Base-by-base conservation (phyloP, 495 filamentous ascomycete species). In the Penicillium pancosmium region DNA sequence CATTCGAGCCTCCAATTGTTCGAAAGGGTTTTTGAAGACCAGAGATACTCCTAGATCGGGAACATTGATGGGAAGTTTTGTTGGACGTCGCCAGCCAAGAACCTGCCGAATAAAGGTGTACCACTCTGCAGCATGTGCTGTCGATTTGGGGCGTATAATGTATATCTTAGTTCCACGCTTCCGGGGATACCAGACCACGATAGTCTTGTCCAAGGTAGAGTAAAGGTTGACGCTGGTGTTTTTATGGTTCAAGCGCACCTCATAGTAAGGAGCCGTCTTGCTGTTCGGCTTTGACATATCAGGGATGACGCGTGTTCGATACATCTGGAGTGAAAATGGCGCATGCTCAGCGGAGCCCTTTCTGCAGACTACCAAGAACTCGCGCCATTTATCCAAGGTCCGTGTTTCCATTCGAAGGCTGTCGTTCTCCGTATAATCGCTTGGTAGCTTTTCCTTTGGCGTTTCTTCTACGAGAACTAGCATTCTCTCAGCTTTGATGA, bases 401-500 rank as follows among this genome's bases (percentile, higher is more conserved):
- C 81, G 73, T n/a, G 83, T 82, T 51, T 87, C 83, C 56, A 85
- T 82, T 50, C 82, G 80, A 55, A 83, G 64, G 57, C 84, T 89
- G 44, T 82, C 79, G 60, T 88, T 89, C 69, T 91, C 88, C 33
- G 84, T 80, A 55, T 86, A 91, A 57, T 90, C 86, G 5, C 77
- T 75, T 10, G 86, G 83, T 9, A 90, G 65, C 1, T 74, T 57
- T 11, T 78, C 72, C 58, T 85, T 77, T 18, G 69, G 35, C 0
- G 85, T 83, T 35, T 78, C 71, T 59, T 91, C 88, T 13, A 89
- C 78, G 11, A 84, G 79, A 9, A 91, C 83, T 11, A 91, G 80
- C 88, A 91, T 91, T 40, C 80, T 87, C 64, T 91, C 88, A 67
- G 87, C 86, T 67, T 90, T 91, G 55, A 90, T 68, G 40, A 91